phyloP scores from a whole-genome alignment of 495 filamentous ascomycete species.

The Aspergillus ellipticus region DNA sequence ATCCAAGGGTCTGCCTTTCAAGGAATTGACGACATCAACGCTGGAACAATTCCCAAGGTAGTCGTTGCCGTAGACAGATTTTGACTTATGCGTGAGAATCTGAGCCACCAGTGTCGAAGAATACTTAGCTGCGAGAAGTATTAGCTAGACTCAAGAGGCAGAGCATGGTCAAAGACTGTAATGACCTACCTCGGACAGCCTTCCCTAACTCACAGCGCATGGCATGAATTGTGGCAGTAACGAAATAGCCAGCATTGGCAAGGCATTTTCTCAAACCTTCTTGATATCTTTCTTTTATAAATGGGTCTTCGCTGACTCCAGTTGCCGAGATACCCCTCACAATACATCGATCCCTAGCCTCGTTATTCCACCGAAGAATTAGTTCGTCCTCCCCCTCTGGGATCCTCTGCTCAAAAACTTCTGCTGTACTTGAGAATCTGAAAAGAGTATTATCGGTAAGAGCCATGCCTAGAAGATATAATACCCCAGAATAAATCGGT shows the following conservation, averaged over 20 bases:
- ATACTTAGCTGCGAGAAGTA: slow-evolving; percentile 5
- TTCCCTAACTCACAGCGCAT: slow-evolving; percentile 4
- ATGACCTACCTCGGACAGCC: background rate
- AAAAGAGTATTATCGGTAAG: slow-evolving; percentile 9
- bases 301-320: slow-evolving; percentile 4
- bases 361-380: slow-evolving; percentile 4
- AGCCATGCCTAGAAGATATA: slow-evolving; percentile 6
- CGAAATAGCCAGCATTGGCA: slow-evolving; percentile 5
- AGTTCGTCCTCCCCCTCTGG: slow-evolving; percentile 3
- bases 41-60: slow-evolving; percentile 4
- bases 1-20: background rate
- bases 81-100: slow-evolving; percentile 2
- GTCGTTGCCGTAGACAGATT: background rate
- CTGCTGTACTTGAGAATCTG: background rate
- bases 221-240: slow-evolving; percentile 5
- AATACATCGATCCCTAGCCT: slow-evolving; percentile 4
- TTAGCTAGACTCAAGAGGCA: slow-evolving; percentile 5
- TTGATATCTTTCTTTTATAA: slow-evolving; percentile 3
- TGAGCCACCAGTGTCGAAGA: background rate
- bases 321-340: background rate
- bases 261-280: background rate
- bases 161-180: background rate
- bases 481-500: slow-evolving; percentile 1
- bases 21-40: background rate
- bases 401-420: slow-evolving; percentile 12